phyloP scores from a whole-genome alignment of 1,284 basidiomycete genomes.

The Malassezia furfur region DNA sequence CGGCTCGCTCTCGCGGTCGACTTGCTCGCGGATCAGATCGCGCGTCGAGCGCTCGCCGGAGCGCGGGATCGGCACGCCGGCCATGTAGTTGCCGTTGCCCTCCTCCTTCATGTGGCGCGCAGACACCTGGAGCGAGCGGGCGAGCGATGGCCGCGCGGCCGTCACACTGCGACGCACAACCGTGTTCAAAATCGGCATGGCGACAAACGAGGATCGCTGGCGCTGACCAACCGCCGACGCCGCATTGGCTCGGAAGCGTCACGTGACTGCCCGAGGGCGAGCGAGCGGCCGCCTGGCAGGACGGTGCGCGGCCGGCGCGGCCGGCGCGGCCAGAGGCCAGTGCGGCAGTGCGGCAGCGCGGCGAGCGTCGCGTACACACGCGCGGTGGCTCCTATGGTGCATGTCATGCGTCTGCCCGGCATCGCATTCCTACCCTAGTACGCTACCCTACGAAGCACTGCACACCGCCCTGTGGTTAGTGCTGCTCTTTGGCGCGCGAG shows the following conservation, averaged over 20 bases:
- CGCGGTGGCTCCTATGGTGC: no score
- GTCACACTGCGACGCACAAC: conserved; percentile 1
- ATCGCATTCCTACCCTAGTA: no score
- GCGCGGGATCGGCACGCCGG: conserved; percentile 1
- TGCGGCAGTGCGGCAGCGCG: no score
- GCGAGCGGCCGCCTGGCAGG: no score
- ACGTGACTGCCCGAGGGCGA: conserved; percentile 1
- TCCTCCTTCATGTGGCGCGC: background rate
- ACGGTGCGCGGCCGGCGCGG: no score
- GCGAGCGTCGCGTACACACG: no score
- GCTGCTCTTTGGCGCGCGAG: background rate
- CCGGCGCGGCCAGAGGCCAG: no score
- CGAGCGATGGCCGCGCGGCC: background rate
- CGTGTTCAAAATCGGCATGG: conserved; percentile 1
- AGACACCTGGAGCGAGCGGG: conserved; percentile 4
- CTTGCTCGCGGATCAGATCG: conserved; percentile 16
- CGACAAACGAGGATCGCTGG: background rate
- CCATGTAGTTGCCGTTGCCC: background rate
- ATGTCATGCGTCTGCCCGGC: no score
- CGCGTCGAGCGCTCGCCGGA: background rate
- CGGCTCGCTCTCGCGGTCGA: conserved; percentile 16
- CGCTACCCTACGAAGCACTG: no score
- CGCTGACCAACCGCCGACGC: background rate
- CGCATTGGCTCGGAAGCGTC: background rate
- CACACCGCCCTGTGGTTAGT: conserved; percentile 1